These are phyloP conservation scores for Rhododendron ferrugineum DNA, from an alignment of 148 eudicot species.

Conservation along the genomic window DNA sequence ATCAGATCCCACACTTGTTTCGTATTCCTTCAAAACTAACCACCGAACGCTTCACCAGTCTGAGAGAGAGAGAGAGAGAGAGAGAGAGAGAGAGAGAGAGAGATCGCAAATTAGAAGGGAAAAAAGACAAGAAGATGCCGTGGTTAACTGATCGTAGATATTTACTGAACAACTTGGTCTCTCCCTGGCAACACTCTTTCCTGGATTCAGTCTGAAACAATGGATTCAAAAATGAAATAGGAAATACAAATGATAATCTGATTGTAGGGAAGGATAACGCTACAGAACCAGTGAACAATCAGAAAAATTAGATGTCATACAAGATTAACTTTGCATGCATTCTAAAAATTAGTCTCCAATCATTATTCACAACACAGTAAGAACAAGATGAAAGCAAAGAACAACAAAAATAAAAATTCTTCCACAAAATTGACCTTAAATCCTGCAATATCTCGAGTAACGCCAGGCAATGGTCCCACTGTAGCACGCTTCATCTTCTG, in stretches of 20 bases:
- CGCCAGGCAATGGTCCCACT: constrained; percentile 99
- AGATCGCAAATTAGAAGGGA: background rate
- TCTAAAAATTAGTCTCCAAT: background rate
- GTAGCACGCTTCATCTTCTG: constrained; percentile 73
- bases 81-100: background rate
- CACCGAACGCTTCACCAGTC: background rate
- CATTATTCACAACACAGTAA: background rate
- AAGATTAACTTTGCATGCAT: background rate
- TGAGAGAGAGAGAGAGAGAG: background rate
- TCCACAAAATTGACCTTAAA: constrained; percentile 47
- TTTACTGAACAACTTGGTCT: background rate
- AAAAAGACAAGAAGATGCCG: background rate
- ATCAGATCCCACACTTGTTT: background rate
- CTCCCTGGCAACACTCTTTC: background rate
- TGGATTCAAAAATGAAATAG: background rate
- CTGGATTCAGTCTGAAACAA: background rate
- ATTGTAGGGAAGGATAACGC: background rate
- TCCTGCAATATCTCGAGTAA: constrained; percentile 99
- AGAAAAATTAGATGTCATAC: background rate
- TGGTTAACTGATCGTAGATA: background rate
- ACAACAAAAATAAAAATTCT: background rate
- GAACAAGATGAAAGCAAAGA: background rate
- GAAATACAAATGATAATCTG: background rate
- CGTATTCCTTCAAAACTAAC: background rate
- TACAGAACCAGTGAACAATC: background rate